Conservation (phyloP, 2,329 filamentous ascomycete genomes). For the Cadophora malorum region DNA sequence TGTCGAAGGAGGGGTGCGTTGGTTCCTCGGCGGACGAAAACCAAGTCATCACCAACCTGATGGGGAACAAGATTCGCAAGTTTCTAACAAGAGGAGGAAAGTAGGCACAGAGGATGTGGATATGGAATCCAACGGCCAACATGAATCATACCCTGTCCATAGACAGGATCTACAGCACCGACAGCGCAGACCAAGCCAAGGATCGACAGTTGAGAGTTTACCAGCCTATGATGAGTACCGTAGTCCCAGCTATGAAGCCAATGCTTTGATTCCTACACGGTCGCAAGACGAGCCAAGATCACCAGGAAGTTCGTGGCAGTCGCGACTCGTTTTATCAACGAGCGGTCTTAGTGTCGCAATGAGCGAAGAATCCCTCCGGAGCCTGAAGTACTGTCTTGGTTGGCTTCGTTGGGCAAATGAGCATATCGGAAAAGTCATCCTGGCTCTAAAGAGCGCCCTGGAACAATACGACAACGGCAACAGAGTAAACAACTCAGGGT, state of each 20-base stretch:
- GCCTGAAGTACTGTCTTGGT: constrained; percentile 81
- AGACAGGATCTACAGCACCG: constrained; percentile 41
- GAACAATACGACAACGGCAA: constrained; percentile 74
- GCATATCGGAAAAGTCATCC: constrained; percentile 78
- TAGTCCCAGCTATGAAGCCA: constrained; percentile 77
- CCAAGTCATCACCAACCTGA: constrained; percentile 48
- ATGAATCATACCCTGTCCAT: constrained; percentile 41
- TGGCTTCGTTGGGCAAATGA: constrained; percentile 84
- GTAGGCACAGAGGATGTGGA: constrained; percentile 52
- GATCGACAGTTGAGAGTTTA: constrained; percentile 69
- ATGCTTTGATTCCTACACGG: constrained; percentile 47
- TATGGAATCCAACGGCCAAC: constrained; percentile 43
- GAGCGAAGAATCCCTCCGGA: constrained; percentile 84
- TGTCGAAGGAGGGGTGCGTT: constrained; percentile 84
- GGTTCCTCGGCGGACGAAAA: constrained; percentile 71
- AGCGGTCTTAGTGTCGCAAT: constrained; percentile 91
- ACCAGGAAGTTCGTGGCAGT: constrained; percentile 68
- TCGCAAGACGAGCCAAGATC: constrained; percentile 39
- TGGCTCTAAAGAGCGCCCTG: constrained; percentile 74
- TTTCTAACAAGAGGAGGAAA: constrained; percentile 65
- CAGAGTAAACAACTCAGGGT: constrained; percentile 45
- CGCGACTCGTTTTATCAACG: constrained; percentile 85
- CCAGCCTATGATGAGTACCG: constrained; percentile 84
- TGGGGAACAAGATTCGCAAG: constrained; percentile 50
- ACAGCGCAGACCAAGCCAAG: constrained; percentile 41